Evolutionary conservation across 2,329 filamentous ascomycete genomes (phyloP).

Genomic region (Cladosporium cucumerinum): DNA sequence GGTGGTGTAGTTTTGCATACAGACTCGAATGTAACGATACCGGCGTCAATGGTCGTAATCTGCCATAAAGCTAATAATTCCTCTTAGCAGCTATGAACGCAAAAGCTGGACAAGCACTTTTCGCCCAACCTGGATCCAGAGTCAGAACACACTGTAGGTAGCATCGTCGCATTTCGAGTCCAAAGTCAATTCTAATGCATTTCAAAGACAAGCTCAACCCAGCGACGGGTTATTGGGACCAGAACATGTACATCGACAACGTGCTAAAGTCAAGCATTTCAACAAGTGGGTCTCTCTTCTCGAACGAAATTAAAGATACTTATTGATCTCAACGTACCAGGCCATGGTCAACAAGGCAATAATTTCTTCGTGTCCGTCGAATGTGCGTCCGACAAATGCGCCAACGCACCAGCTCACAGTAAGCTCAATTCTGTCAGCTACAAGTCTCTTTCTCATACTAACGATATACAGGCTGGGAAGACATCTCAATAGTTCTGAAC

Average conservation of each 20-base stretch:
- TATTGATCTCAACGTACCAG: not conserved
- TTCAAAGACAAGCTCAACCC: slow-evolving; percentile 1
- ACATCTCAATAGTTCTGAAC: slow-evolving; percentile 18
- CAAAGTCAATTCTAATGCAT: not conserved
- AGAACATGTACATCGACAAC: not conserved
- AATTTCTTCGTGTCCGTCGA: slow-evolving; percentile 2
- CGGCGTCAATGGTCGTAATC: no score
- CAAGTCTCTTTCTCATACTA: not conserved
- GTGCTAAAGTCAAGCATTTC: not conserved
- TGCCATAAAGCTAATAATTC: not conserved
- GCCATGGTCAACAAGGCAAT: not conserved
- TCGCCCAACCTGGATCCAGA: not conserved
- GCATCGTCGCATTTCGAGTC: not conserved
- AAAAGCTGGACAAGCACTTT: not conserved
- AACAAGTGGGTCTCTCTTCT: not conserved
- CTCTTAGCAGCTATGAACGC: not conserved
- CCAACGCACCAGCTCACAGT: not conserved
- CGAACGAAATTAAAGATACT: not conserved
- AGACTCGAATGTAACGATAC: not conserved
- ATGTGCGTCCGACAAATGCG: not conserved
- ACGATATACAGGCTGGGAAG: slow-evolving; percentile 14
- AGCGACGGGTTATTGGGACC: not conserved
- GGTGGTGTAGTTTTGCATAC: slow-evolving; percentile 5
- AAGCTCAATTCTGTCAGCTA: not conserved
- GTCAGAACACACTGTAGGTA: not conserved